phyloP scores from a whole-genome alignment of 345 rosid species.

The Adansonia digitata region DNA sequence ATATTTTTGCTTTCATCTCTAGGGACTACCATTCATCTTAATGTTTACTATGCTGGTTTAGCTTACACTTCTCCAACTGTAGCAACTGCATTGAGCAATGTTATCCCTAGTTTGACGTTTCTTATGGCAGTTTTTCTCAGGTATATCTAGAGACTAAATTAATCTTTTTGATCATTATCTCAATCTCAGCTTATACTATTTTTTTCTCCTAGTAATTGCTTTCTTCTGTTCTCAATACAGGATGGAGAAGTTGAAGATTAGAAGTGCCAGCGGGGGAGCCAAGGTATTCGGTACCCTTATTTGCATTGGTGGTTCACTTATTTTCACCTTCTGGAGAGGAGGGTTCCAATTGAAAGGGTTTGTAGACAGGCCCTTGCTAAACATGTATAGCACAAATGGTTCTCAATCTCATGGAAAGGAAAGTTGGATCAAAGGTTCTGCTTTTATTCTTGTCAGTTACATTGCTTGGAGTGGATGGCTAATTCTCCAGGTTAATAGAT shows the following conservation, averaged over 20 bases:
- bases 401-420: constrained; percentile 15
- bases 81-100: constrained; percentile 40
- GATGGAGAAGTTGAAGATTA: constrained; percentile 39
- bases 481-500: constrained; percentile 30
- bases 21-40: constrained; percentile 41
- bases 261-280: constrained; percentile 25
- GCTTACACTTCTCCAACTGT: constrained; percentile 35
- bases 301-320: constrained; percentile 36
- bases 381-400: constrained; percentile 14
- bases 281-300: constrained; percentile 32
- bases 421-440: constrained; percentile 44
- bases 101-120: constrained; percentile 39
- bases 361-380: constrained; percentile 30
- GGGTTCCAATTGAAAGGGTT: constrained; percentile 29
- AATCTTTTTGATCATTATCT: neutral
- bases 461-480: constrained; percentile 43
- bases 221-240: constrained; percentile 15
- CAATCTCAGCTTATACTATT: neutral
- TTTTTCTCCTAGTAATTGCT: neutral
- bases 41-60: constrained; percentile 36
- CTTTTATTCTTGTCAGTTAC: constrained; percentile 34
- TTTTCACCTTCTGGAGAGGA: constrained; percentile 49
- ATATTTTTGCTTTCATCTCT: constrained; percentile 37
- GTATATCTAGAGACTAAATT: no score
- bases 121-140: constrained; percentile 34